Percentiles rank a stretch among this genome's conserved stretches.
Evolutionary conservation across 2,329 filamentous ascomycete genomes (phyloP).

Genomic region (Lecanicillium sp.): DNA sequence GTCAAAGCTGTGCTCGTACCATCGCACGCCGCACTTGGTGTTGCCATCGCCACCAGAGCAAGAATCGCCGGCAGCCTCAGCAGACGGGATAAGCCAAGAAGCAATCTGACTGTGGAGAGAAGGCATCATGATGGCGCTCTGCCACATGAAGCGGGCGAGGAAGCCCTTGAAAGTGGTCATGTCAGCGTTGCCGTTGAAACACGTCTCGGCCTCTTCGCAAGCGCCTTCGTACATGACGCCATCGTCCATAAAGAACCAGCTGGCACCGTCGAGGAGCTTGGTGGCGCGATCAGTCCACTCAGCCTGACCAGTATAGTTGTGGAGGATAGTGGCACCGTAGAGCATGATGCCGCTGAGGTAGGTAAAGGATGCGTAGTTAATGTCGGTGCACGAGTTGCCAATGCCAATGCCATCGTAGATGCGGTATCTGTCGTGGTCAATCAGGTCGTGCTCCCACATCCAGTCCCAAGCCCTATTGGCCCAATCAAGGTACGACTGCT

Average conservation of each 20-base stretch:
- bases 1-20: constrained; percentile 52
- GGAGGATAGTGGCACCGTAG: constrained; percentile 55
- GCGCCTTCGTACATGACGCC: constrained; percentile 57
- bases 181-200: constrained; percentile 42
- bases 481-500: constrained; percentile 59
- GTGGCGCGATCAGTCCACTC: constrained; percentile 46
- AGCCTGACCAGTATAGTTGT: constrained; percentile 46
- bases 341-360: constrained; percentile 60
- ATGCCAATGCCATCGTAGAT: constrained; percentile 57
- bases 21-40: constrained; percentile 51
- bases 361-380: constrained; percentile 51
- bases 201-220: constrained; percentile 51
- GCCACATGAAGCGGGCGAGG: constrained; percentile 56
- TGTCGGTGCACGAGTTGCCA: constrained; percentile 41
- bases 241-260: constrained; percentile 46
- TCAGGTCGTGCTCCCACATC: constrained; percentile 47
- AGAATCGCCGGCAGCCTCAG: constrained; percentile 44
- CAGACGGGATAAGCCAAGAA: constrained; percentile 40
- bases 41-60: constrained; percentile 48
- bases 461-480: constrained; percentile 60
- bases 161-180: constrained; percentile 63
- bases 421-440: constrained; percentile 40
- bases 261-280: constrained; percentile 42
- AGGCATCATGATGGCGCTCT: constrained; percentile 47
- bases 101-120: constrained; percentile 40